These are phyloP conservation scores for Elsinoe batatas DNA, from an alignment of 2,329 filamentous ascomycete genomes.

Conservation along the genomic window DNA sequence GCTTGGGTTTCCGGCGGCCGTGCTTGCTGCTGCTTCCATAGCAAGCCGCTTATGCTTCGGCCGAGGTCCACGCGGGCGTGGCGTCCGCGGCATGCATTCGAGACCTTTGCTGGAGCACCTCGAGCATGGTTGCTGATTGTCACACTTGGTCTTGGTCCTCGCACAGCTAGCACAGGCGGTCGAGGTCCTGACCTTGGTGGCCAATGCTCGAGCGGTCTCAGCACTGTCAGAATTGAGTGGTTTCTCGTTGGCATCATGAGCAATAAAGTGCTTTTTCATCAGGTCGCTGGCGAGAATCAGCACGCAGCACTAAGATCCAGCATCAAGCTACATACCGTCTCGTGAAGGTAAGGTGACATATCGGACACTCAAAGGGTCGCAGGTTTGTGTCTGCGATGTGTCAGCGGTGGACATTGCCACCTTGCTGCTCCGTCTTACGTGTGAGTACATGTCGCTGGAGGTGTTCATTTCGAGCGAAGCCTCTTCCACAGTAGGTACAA, in stretches of 20 bases:
- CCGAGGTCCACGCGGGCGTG: not conserved
- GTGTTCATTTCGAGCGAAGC: not conserved
- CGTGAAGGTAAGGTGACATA: not conserved
- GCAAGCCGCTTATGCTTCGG: not conserved
- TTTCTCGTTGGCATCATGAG: not conserved
- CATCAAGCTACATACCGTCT: not conserved
- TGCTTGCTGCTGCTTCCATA: not conserved
- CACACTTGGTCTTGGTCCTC: not conserved
- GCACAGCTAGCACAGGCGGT: not conserved
- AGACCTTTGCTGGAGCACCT: not conserved
- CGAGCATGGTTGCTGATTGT: not conserved
- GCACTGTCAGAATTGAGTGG: not conserved
- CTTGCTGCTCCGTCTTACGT: not conserved
- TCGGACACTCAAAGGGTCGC: not conserved
- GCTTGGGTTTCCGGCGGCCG: not conserved
- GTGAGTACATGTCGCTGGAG: not conserved
- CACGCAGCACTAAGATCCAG: too few species aligned
- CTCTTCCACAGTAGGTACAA: too few species aligned
- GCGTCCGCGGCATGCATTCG: not conserved
- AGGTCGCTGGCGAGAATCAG: not conserved
- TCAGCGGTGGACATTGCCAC: not conserved
- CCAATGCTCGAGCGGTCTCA: not conserved
- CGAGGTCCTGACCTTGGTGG: not conserved
- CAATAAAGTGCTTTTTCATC: not conserved
- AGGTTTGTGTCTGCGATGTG: not conserved